These are phyloP conservation scores for Apiospora sp. DNA, from an alignment of 2,329 filamentous ascomycete genomes.

Conservation along the genomic window DNA sequence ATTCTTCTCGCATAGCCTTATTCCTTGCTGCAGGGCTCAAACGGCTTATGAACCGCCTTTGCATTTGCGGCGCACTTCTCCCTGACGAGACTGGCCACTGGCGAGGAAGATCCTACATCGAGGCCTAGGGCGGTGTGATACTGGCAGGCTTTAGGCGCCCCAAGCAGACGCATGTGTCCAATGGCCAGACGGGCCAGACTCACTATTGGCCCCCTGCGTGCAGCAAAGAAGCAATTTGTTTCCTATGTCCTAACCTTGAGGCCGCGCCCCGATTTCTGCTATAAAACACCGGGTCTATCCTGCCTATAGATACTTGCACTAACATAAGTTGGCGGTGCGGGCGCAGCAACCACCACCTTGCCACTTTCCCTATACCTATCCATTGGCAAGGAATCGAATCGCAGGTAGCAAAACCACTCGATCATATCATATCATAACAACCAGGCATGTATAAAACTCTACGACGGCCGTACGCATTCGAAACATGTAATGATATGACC, in stretches of 20 bases:
- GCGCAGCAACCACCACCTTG: background rate
- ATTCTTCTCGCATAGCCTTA: background rate
- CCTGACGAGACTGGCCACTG: background rate
- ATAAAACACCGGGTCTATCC: background rate
- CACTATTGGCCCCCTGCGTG: background rate
- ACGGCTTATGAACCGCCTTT: background rate
- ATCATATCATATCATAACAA: background rate
- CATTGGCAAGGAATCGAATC: background rate
- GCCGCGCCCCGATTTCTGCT: background rate
- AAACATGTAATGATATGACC: background rate
- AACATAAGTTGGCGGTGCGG: background rate
- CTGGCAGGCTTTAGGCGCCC: background rate
- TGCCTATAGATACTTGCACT: background rate
- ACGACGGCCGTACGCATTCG: background rate
- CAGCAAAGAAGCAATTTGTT: background rate
- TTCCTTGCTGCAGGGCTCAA: background rate
- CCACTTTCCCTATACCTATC: background rate
- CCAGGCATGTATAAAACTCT: background rate
- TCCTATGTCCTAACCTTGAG: background rate
- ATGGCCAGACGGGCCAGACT: background rate
- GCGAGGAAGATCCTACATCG: background rate
- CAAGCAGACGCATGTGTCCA: constrained; percentile 1
- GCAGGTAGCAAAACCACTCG: background rate
- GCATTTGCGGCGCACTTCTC: background rate
- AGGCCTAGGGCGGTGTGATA: background rate